phyloP scores from a whole-genome alignment of 768 basidiomycete genomes.

The Calocera cornea region DNA sequence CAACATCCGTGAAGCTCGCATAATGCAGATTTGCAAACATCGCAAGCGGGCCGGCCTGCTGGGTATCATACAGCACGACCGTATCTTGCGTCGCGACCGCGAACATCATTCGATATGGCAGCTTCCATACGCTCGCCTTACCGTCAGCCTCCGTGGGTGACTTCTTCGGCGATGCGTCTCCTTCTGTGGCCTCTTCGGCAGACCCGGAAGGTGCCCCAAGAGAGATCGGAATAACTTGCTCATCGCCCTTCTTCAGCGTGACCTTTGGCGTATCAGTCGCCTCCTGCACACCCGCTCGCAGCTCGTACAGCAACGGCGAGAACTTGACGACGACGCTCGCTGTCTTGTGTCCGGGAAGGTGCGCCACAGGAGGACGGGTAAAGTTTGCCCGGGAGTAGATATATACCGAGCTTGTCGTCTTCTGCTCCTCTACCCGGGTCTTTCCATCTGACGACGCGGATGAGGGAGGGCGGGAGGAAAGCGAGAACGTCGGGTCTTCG shows the following conservation, averaged over 20 bases:
- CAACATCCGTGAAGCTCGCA: conserved; percentile 92
- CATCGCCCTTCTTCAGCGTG: conserved; percentile 51
- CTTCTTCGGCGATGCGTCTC: neutral
- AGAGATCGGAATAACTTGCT: conserved; percentile 49
- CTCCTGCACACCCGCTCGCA: conserved; percentile 46
- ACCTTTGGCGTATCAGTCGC: conserved; percentile 40
- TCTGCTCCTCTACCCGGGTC: conserved; percentile 28
- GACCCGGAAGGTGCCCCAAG: conserved; percentile 28
- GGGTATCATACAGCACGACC: conserved; percentile 89
- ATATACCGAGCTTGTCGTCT: conserved; percentile 43
- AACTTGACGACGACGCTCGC: conserved; percentile 89
- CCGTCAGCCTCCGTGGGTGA: neutral
- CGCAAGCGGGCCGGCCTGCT: conserved; percentile 84
- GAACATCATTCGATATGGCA: conserved; percentile 89
- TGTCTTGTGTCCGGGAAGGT: conserved; percentile 91
- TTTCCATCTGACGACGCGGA: conserved; percentile 34
- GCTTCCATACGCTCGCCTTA: conserved; percentile 57
- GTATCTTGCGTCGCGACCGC: conserved; percentile 96
- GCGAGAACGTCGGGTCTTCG: conserved; percentile 65
- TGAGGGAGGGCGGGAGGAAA: conserved; percentile 26
- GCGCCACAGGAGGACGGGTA: conserved; percentile 81
- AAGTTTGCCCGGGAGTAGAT: conserved; percentile 95
- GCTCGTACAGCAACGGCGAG: conserved; percentile 83
- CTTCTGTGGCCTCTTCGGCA: neutral
- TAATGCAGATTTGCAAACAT: conserved; percentile 90